Conservation (phyloP, 73 alveolate genomes). For the Paramecium bursaria region DNA sequence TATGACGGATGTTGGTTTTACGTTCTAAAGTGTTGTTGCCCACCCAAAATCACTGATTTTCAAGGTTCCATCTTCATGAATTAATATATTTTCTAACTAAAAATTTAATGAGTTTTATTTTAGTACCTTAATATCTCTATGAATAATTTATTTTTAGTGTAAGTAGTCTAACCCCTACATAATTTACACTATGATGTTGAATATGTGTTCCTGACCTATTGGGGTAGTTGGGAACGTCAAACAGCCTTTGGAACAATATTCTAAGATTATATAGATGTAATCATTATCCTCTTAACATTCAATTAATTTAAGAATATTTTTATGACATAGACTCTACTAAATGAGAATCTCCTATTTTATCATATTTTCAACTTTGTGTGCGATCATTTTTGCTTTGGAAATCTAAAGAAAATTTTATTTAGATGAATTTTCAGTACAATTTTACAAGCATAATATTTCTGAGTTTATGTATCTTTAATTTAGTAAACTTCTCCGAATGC, state of each 20-base stretch:
- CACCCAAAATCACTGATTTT: conserved; percentile 73
- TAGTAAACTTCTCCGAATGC: conserved; percentile 4
- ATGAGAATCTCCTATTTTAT: conserved; percentile 5
- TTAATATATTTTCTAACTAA: conserved; percentile 69
- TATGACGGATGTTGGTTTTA: no score
- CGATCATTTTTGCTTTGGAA: conserved; percentile 8
- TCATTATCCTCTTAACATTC: conserved; percentile 17
- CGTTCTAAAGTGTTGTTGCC: conserved; percentile 16
- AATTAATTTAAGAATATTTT: conserved; percentile 11
- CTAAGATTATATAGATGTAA: conserved; percentile 16
- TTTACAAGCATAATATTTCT: conserved; percentile 15
- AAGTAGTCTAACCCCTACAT: conserved; percentile 15
- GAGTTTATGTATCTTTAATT: neutral
- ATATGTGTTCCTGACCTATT: neutral
- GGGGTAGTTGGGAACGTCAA: neutral
- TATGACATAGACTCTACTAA: neutral
- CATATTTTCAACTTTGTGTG: conserved; percentile 47
- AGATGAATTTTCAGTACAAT: no score
- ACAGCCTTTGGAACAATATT: conserved; percentile 35
- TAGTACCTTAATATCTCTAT: conserved; percentile 62
- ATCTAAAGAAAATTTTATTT: conserved; percentile 15
- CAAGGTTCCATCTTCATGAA: conserved; percentile 66
- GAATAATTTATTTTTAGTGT: conserved; percentile 37
- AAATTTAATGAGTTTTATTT: neutral
- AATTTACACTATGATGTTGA: neutral